Conservation (phyloP, 75 land plant genomes). For the Cryptomeria japonica region DNA sequence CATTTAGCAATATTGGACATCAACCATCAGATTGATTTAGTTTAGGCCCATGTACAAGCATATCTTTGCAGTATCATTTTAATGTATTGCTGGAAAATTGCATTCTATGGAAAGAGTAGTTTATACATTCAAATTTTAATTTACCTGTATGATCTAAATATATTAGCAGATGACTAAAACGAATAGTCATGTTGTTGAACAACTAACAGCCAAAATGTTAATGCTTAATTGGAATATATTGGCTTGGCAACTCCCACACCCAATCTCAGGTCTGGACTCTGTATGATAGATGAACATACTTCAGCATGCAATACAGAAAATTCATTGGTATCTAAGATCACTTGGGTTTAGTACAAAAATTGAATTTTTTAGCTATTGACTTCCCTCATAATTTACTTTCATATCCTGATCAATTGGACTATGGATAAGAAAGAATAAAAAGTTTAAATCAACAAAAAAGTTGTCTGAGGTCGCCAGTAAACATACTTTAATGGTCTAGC, state of each 20-base stretch:
- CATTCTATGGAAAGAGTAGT: not conserved
- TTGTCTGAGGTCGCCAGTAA: not conserved
- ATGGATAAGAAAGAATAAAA: not conserved
- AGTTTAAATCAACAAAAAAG: not conserved
- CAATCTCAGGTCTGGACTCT: not conserved
- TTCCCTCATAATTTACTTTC: not conserved
- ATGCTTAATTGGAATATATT: not conserved
- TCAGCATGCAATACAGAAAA: not conserved
- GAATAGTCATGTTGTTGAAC: not conserved
- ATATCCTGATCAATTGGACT: not conserved
- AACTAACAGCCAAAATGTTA: not conserved
- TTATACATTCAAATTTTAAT: not conserved
- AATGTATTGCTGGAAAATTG: not conserved
- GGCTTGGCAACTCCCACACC: not conserved
- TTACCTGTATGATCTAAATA: not conserved
- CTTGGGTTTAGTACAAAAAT: not conserved
- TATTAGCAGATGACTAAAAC: not conserved
- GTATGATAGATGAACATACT: not conserved
- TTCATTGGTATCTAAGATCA: not conserved
- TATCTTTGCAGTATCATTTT: not conserved
- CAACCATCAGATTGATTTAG: not conserved
- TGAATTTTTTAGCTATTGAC: not conserved
- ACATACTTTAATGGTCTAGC: conserved; percentile 75
- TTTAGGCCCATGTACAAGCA: not conserved
- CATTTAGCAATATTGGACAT: not conserved